Evolutionary conservation across 495 filamentous ascomycete genomes (phyloP), one percentile per base, ranked within the genome.

Genomic region (Penicillium taxi): DNA sequence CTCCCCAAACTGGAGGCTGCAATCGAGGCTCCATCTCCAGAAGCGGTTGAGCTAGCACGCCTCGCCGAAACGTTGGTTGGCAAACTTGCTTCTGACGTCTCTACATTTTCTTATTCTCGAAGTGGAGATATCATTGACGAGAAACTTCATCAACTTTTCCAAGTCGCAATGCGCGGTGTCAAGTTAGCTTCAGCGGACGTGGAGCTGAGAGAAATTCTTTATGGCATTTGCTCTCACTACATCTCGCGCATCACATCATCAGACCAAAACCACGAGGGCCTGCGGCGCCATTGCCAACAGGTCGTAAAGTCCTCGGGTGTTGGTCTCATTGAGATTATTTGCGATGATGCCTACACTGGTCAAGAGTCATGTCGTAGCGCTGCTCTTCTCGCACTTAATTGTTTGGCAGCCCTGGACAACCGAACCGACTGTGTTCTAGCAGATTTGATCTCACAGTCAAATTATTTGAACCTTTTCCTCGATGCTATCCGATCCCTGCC

Each of bases 331-430:
- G 85, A 91, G 51, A 77, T 84, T 9, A 72, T 94, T 39, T 96
- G 87, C 54, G 90, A 96, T 56, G 91, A 99, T 67, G 91, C 87
- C 35, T 86, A 88, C 56, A 78, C 78, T 41, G 86, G 86, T 12
- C 81, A 89, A 54, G 75, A 82, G 14, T 72, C 70, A 15, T 91
- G 85, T 52, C 81, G 89, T 38, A 79, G 89, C 11, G 78, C 89
- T 3, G 85, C 91, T 21, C 68, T 94, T 22, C 71, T 95, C 18
- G 64, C 96, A 15, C 64, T 86, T 18, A 80, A 82, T 15, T 64
- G 86, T 12, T 66, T 95, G 4, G 74, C 80, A 25, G 67, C 74
- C 9, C 58, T 90, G 19, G 81, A 78, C 38, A 72, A 72, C 32
- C 64, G 74, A 22, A 75, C 83, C 39, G 70, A 77, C 16, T 80